Conservation (phyloP, 2,329 filamentous ascomycete genomes). For the Pseudogymnoascus sp. region DNA sequence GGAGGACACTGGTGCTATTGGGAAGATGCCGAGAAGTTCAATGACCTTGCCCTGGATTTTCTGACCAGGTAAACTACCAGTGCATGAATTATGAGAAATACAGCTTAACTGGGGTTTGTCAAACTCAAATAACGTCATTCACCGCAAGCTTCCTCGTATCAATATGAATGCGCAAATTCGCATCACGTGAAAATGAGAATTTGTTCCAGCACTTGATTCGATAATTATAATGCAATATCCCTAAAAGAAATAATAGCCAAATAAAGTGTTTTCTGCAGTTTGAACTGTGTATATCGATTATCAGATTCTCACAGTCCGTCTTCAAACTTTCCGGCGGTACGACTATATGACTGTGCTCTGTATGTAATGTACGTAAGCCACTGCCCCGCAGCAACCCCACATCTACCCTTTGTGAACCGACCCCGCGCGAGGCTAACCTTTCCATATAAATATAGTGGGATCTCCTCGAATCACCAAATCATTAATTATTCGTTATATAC, state of each 20-base stretch:
- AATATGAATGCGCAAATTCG: background rate
- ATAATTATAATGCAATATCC: no score
- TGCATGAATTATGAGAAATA: background rate
- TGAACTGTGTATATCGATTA: background rate
- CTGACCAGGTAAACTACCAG: constrained; percentile 11
- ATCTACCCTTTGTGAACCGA: constrained; percentile 4
- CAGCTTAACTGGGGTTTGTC: background rate
- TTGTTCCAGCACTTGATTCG: background rate
- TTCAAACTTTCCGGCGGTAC: background rate
- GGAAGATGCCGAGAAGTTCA: constrained; percentile 25
- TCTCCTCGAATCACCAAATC: background rate
- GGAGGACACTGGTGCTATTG: constrained; percentile 31
- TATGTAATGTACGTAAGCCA: background rate
- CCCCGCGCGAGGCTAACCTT: constrained; percentile 1
- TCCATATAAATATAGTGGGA: constrained; percentile 5
- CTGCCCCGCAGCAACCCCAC: background rate
- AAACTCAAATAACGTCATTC: background rate
- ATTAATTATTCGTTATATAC: background rate
- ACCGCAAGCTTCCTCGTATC: background rate
- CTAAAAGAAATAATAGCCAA: background rate
- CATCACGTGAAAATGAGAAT: background rate
- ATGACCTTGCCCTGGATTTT: constrained; percentile 21
- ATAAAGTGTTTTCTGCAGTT: no score
- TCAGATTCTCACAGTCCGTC: background rate
- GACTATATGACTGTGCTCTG: background rate